Percentiles rank a stretch among this genome's conserved stretches.
These are phyloP conservation scores for Alternaria incomplexa DNA, from an alignment of 2,329 filamentous ascomycete species.

Conservation along the genomic window DNA sequence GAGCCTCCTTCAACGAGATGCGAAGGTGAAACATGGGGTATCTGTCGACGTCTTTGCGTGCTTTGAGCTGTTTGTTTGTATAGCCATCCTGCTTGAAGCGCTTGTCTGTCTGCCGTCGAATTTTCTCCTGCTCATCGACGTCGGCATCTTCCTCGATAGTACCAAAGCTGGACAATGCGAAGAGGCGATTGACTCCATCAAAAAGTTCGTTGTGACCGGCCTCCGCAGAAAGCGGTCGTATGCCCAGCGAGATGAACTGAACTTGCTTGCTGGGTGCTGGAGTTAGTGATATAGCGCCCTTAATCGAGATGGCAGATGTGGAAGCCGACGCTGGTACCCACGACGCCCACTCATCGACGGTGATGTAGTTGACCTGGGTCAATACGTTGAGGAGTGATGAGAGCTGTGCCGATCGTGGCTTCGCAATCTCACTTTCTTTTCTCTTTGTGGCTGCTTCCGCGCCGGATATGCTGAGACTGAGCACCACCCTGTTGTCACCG, in stretches of 20 bases:
- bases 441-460: not conserved
- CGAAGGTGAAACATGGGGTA: conserved; percentile 92
- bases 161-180: conserved; percentile 79
- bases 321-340: conserved; percentile 78
- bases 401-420: conserved; percentile 25
- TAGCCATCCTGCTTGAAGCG: conserved; percentile 57
- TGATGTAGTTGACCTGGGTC: conserved; percentile 68
- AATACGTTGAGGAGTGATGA: conserved; percentile 55
- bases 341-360: conserved; percentile 56
- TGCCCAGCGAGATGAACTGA: conserved; percentile 83
- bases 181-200: conserved; percentile 78
- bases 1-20: conserved; percentile 55
- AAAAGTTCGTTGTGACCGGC: conserved; percentile 71
- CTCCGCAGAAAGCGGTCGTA: conserved; percentile 66
- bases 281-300: conserved; percentile 72
- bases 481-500: conserved; percentile 45
- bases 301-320: conserved; percentile 65
- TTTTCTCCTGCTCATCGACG: conserved; percentile 46
- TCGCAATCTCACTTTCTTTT: not conserved
- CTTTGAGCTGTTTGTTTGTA: conserved; percentile 60
- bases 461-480: conserved; percentile 37
- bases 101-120: conserved; percentile 46
- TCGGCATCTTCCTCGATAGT: conserved; percentile 56
- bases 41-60: conserved; percentile 72
- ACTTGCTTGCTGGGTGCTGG: conserved; percentile 73